Evolutionary conservation across 805 yeast species (phyloP), one percentile per base, ranked within the genome.

Genomic region (Candida maris): DNA sequence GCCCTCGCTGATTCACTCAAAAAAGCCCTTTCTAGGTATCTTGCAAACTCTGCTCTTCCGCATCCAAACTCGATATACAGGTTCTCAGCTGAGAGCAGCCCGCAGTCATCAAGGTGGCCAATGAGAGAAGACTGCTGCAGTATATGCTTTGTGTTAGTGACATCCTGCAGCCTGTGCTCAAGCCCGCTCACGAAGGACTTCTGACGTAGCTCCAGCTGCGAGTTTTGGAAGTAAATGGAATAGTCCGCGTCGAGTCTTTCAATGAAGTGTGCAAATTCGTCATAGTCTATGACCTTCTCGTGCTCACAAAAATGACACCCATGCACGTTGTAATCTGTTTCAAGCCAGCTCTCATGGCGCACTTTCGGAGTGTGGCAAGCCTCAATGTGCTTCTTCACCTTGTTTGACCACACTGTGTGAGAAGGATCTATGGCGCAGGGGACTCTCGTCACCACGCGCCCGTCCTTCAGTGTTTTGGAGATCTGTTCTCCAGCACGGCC

Each of bases 51-150:
- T 2, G 85, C 95, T 44, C 89, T 74, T 0, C 97, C 97, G 57
- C 95, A 85, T 1, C 97, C 97, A 65, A 86, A 87, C 59, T 88
- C 97, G 19, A 83, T 55, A 52, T 77, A 75, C 34, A 67, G 61
- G 24, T 49, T 36, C 3, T 47, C 39, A 2, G 55, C 27, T 1
- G 59, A 56, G 25, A 81, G 60, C 6, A 81, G 52, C 0, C 54
- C 54, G 12, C 57, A 44, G 4, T 59, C 54, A 17, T 70, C 65
- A 49, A 88, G 57, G 43, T 83, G 83, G 2, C 85, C 87, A 12
- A 85, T 81, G 39, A 88, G 56, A 2, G 94, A 82, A 0, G 88
- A 71, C 56, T 88, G 97, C 56, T 88, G 97, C 3, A 71, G 54
- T 1, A 91, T 82, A 61, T 88, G 96, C 51, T 87, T 87, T 43